Percentiles rank a stretch among this genome's conserved stretches.
Conservation (phyloP, 257 asterid genomes). For the Orobanche coerulescens region DNA sequence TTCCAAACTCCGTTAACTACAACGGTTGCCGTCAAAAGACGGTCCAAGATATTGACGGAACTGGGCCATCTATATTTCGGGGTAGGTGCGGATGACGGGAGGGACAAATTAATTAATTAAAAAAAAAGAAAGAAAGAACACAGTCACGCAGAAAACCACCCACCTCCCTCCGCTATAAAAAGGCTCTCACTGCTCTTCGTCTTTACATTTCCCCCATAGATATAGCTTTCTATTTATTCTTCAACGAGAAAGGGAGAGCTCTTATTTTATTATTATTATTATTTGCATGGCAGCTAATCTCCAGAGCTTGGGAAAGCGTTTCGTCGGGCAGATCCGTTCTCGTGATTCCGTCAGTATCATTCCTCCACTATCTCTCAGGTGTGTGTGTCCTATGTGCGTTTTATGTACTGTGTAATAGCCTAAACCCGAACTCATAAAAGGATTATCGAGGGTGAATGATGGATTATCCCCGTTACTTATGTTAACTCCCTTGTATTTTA, state of each 20-base stretch:
- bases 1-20: slow-evolving; percentile 29
- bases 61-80: slow-evolving; percentile 16
- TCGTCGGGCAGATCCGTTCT: too few relatives aligned
- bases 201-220: slow-evolving; percentile 15
- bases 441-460: background rate
- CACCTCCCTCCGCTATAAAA: slow-evolving; percentile 18
- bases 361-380: slow-evolving; percentile 34
- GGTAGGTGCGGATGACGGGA: slow-evolving; percentile 25
- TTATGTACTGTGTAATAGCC: background rate
- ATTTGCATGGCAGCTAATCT: too few relatives aligned
- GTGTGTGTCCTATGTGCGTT: background rate
- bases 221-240: slow-evolving; percentile 1
- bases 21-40: slow-evolving; percentile 22
- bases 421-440: background rate
- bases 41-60: slow-evolving; percentile 22
- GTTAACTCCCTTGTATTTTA: too few relatives aligned
- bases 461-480: background rate
- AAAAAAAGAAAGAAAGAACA: background rate
- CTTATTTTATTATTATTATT: too few relatives aligned
- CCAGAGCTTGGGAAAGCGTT: too few relatives aligned
- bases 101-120: background rate
- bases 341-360: slow-evolving; percentile 1
- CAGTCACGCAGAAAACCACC: background rate
- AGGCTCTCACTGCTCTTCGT: background rate
- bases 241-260: background rate